Conservation (phyloP, 2,329 filamentous ascomycete genomes). For the Colletotrichum lini region DNA sequence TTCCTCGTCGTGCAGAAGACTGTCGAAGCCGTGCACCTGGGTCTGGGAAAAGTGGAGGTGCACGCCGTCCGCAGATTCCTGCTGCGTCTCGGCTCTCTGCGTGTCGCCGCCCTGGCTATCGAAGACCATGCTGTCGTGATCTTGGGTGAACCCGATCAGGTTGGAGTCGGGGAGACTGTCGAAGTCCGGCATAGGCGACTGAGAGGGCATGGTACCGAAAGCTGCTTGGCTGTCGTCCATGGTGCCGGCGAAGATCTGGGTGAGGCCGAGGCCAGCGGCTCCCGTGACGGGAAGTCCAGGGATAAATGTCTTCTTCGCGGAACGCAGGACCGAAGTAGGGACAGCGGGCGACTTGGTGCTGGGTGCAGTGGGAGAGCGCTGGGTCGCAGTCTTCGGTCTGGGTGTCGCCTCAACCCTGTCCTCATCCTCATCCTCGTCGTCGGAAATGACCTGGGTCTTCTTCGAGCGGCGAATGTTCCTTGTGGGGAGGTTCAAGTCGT, state of each 20-base stretch:
- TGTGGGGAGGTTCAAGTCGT: constrained; percentile 58
- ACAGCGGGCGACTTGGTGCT: constrained; percentile 65
- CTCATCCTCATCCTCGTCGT: constrained; percentile 78
- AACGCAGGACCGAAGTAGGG: constrained; percentile 77
- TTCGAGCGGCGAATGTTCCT: constrained; percentile 62
- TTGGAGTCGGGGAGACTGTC: constrained; percentile 71
- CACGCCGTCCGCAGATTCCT: constrained; percentile 52
- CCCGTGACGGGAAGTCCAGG: constrained; percentile 75
- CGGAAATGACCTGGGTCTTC: constrained; percentile 71
- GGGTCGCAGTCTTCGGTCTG: constrained; percentile 57
- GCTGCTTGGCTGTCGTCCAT: constrained; percentile 76
- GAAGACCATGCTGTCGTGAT: constrained; percentile 65
- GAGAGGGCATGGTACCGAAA: constrained; percentile 54
- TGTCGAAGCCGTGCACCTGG: constrained; percentile 72
- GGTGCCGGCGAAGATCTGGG: constrained; percentile 92
- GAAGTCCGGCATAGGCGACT: constrained; percentile 68
- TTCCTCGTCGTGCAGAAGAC: constrained; percentile 61
- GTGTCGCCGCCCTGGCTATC: constrained; percentile 60
- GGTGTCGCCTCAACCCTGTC: constrained; percentile 62
- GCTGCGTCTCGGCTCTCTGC: constrained; percentile 58
- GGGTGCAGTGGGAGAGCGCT: constrained; percentile 59
- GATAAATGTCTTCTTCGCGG: constrained; percentile 78
- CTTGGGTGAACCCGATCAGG: constrained; percentile 72
- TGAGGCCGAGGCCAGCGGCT: constrained; percentile 79
- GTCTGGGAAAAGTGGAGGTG: constrained; percentile 73